Base-by-base conservation (phyloP, 148 eudicot genomes). In the Drosera capensis region DNA sequence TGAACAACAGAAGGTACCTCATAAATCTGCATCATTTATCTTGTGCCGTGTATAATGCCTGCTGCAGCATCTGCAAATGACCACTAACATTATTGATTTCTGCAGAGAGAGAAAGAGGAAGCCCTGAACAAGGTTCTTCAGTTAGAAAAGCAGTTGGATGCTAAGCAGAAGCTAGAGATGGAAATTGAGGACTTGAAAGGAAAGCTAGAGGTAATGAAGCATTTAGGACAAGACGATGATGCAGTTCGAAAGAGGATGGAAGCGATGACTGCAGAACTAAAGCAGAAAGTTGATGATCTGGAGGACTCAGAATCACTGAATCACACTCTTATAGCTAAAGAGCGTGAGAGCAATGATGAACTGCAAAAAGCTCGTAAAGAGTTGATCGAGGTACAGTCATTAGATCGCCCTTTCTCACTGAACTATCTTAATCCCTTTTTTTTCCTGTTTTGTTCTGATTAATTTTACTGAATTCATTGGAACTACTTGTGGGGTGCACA, bases 71-170 rank as follows among this genome's bases (percentile, higher is more conserved):
- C 45, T 19, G 22, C 23, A 3, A 34, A 13, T 60, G 55, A 54
- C n/a, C n/a, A n/a, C 61, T 60, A 2, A 47, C 21, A 25, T 41
- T 58, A 23, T 25, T n/a, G n/a, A n/a, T n/a, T n/a, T 67, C 40
- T 64, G 40, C 80, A 90, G 99, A 84, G 79, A 51, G 93, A 90
- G 67, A 90, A 80, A 51, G 82, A 90, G 51, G 88, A 73, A 29
- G 82, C 82, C 3, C 30, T 75, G 43, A 78, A 78, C 21, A 75
- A 78, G 64, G 59, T 85, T 58, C 66, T 78, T 48, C 65, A 54
- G 60, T 47, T 90, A 58, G 82, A 84, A 67, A 80, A 66, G 51
- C 71, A 80, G 47, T 55, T 83, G 34, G 86, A 88, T 63, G 78
- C 64, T 15, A 80, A 82, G 49, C 94, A 83, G 49, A 80, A 73